phyloP scores from a whole-genome alignment of 1,139 yeast species.

The Candida gigantensis region DNA sequence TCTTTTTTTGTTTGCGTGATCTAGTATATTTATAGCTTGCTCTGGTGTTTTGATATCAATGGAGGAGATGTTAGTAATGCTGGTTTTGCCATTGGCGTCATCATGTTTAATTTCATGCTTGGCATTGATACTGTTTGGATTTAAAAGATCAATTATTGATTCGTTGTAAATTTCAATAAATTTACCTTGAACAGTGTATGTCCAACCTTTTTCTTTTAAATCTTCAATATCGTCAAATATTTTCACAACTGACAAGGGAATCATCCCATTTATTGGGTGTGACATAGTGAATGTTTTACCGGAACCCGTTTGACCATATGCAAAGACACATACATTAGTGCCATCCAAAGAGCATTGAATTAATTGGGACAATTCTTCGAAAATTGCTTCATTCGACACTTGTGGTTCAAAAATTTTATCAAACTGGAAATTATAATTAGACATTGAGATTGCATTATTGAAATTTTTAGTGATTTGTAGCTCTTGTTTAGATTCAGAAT shows the following conservation, averaged over 20 bases:
- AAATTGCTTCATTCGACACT: conserved; percentile 61
- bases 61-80: conserved; percentile 59
- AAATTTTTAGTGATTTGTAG: conserved; percentile 34
- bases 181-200: conserved; percentile 66
- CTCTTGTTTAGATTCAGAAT: conserved; percentile 53
- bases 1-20: conserved; percentile 59
- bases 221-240: conserved; percentile 63
- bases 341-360: conserved; percentile 93
- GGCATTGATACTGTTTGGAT: conserved; percentile 19
- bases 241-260: conserved; percentile 73
- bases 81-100: conserved; percentile 49
- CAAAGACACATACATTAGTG: conserved; percentile 87
- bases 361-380: conserved; percentile 82
- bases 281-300: conserved; percentile 96
- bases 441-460: conserved; percentile 10
- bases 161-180: conserved; percentile 92
- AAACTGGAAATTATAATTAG: conserved; percentile 57
- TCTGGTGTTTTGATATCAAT: conserved; percentile 48
- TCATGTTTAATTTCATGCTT: conserved; percentile 80
- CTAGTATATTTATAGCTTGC: conserved; percentile 54
- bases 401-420: conserved; percentile 72
- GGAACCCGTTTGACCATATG: conserved; percentile 97
- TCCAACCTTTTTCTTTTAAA: conserved; percentile 63
- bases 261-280: conserved; percentile 69
- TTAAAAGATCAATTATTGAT: conserved; percentile 66